Percentiles rank a stretch among this genome's conserved stretches.
Evolutionary conservation across 2,329 filamentous ascomycete species (phyloP).

Genomic region (Neofusicoccum kwambonambiense): DNA sequence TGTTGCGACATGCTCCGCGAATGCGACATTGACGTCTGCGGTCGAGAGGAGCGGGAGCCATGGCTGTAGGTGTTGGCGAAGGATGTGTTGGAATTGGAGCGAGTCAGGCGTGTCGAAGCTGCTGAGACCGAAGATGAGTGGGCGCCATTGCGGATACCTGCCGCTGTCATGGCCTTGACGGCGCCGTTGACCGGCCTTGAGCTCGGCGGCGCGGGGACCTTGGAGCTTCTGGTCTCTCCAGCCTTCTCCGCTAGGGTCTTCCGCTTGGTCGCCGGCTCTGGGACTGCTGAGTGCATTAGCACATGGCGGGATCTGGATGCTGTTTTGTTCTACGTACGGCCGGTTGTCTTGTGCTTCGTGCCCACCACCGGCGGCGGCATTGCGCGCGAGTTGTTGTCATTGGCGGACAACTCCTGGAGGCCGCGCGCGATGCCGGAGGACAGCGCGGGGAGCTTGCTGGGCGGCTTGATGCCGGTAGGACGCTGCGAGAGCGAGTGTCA

Average conservation of each 20-base stretch:
- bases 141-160: conserved; percentile 33
- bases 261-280: conserved; percentile 50
- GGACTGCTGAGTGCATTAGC: conserved; percentile 35
- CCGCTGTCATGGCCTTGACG: conserved; percentile 49
- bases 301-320: conserved; percentile 26
- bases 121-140: conserved; percentile 41
- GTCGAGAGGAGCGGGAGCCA: conserved; percentile 50
- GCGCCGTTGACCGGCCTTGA: conserved; percentile 40
- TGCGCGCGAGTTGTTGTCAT: conserved; percentile 54
- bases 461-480: conserved; percentile 35
- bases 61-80: conserved; percentile 60
- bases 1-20: conserved; percentile 47
- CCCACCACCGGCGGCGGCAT: conserved; percentile 44
- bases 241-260: conserved; percentile 51
- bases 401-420: conserved; percentile 52
- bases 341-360: conserved; percentile 53
- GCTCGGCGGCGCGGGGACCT: conserved; percentile 42
- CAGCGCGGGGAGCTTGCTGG: conserved; percentile 31
- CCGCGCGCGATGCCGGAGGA: conserved; percentile 25
- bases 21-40: conserved; percentile 54
- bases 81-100: conserved; percentile 36
- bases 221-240: conserved; percentile 42
- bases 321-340: conserved; percentile 39
- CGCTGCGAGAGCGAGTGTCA: neutral
- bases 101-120: conserved; percentile 33